Percentiles rank a stretch among this genome's conserved stretches.
Evolutionary conservation across 192 early-diverging fungal genomes (phyloP).

Genomic region (Coemansia sp.): DNA sequence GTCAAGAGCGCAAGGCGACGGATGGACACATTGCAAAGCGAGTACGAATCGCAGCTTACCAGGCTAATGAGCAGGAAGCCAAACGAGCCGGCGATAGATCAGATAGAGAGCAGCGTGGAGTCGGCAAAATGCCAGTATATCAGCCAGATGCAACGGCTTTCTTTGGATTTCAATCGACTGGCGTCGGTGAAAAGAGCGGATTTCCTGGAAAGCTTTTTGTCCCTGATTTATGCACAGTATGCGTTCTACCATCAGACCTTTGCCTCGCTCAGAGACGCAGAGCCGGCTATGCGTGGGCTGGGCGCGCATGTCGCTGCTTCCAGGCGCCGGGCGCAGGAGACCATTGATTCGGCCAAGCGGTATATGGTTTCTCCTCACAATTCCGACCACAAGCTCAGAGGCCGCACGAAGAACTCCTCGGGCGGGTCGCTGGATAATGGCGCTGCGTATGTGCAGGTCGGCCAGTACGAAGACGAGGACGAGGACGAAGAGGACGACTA

Average conservation of each 20-base stretch:
- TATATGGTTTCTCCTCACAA: slow-evolving; percentile 19
- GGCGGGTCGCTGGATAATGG: slow-evolving; percentile 10
- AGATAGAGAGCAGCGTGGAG: slow-evolving; percentile 55
- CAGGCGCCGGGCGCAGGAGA: slow-evolving; percentile 13
- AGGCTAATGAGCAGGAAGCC: slow-evolving; percentile 31
- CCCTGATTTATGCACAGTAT: slow-evolving; percentile 80
- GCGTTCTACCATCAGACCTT: slow-evolving; percentile 82
- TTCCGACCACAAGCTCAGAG: background rate
- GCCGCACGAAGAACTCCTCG: background rate
- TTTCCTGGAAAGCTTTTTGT: slow-evolving; percentile 51
- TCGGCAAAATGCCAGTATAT: slow-evolving; percentile 61
- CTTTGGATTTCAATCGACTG: slow-evolving; percentile 68
- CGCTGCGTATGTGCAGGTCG: slow-evolving; percentile 38
- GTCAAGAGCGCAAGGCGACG: no score
- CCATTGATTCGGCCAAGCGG: slow-evolving; percentile 15
- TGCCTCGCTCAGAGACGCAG: slow-evolving; percentile 72
- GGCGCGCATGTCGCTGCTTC: slow-evolving; percentile 30
- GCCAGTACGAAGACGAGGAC: slow-evolving; percentile 44
- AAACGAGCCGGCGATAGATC: slow-evolving; percentile 31
- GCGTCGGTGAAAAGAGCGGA: slow-evolving; percentile 74
- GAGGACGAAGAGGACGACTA: slow-evolving; percentile 31
- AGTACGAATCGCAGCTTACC: slow-evolving; percentile 42
- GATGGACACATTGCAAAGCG: slow-evolving; percentile 29
- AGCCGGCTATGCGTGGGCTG: slow-evolving; percentile 76
- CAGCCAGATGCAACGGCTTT: slow-evolving; percentile 60